These are phyloP conservation scores for Paramarasmius palmivorus DNA, from an alignment of 1,284 basidiomycete genomes.

Conservation along the genomic window DNA sequence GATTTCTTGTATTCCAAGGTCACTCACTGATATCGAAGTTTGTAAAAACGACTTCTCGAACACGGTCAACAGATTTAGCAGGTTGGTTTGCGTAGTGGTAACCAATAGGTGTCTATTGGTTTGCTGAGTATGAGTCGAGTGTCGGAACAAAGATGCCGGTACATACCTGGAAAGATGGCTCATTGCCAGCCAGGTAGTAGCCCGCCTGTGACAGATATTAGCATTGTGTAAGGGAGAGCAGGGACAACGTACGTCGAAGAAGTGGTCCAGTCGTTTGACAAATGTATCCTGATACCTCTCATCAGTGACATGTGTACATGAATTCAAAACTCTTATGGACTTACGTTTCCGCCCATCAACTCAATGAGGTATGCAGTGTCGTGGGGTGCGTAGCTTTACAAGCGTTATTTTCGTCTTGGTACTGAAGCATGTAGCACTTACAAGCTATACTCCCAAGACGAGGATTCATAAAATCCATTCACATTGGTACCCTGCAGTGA, in stretches of 20 bases:
- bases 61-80: conserved; percentile 51
- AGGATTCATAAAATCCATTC: conserved; percentile 68
- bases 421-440: not conserved
- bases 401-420: not conserved
- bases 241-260: conserved; percentile 50
- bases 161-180: conserved; percentile 64
- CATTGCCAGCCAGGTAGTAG: conserved; percentile 57
- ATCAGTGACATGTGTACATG: not conserved
- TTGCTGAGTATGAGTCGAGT: conserved; percentile 7
- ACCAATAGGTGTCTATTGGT: conserved; percentile 49
- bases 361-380: conserved; percentile 55
- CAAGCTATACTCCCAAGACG: conserved; percentile 67
- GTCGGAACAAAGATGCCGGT: not conserved
- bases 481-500: conserved; percentile 57
- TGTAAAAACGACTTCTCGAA: conserved; percentile 51
- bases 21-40: conserved; percentile 56
- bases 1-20: not conserved
- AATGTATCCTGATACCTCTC: conserved; percentile 41
- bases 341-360: conserved; percentile 59
- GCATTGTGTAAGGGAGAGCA: not conserved
- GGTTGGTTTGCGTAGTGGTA: conserved; percentile 61
- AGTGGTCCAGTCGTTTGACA: conserved; percentile 58
- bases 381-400: conserved; percentile 52
- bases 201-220: conserved; percentile 31
- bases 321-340: conserved; percentile 10